Evolutionary conservation across 768 basidiomycete species (phyloP), one percentile per base, ranked within the genome.

Genomic region (Mycena indigotica): DNA sequence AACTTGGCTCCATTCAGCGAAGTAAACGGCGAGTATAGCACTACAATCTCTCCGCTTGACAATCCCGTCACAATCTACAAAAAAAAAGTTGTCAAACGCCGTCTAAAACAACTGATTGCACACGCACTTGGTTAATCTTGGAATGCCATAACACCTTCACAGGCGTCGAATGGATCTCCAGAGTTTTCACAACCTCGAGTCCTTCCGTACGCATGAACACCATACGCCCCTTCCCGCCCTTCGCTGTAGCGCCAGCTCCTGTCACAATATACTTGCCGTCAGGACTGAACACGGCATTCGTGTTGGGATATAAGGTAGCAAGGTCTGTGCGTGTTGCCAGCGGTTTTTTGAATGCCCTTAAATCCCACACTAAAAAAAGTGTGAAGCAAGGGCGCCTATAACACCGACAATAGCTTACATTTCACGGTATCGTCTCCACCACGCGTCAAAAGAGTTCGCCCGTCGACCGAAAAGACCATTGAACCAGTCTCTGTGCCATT

Each of bases 361-460:
- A 73, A 71, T 98, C 96, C 97, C 97, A 99, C 44, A 98, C 96
- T 98, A 53, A 23, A 24, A 40, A 25, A 16, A 50, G 48, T 50
- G 51, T 32, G 29, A 19, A 53, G 57, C 39, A 52, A 53, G 21
- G 24, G 19, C 5, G 28, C 41, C 13, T n/a, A 21, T 48, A 23
- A 28, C 53, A 53, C 56, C 51, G 57, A 64, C 44, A n/a, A 46
- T 58, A 45, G 85, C 93, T 62, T 73, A 97, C 96, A 72, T 75
- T 98, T 99, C 55, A 98, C 89, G 2, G 94, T 96, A 69, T 95
- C 89, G 74, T 99, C 97, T 1, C 91, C 93, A 38, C 96, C 95
- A 66, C 97, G 80, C 5, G 93, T 95, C 56, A 94, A 80, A 28
- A 98, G 73, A 21, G 90, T 91, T 57, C 82, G 79, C 1, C 91